Evolutionary conservation across 208 protist genomes (phyloP).

Genomic region (Trypanosoma cruzi): DNA sequence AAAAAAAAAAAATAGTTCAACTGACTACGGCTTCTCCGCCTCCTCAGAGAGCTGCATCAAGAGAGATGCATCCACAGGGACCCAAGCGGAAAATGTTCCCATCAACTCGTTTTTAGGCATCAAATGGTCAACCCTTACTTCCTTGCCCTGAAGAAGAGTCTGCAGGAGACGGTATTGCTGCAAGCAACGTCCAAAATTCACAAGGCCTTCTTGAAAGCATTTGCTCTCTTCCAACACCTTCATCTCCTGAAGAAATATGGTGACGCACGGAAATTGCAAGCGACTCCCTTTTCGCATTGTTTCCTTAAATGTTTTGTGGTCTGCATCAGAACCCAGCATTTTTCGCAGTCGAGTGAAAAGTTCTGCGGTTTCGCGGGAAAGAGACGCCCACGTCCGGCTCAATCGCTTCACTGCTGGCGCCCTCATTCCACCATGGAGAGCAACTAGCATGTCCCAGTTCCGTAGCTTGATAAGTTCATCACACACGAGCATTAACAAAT

Average conservation of each 20-base stretch:
- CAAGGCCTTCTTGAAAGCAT: constrained; percentile 14
- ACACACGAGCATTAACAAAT: constrained; percentile 23
- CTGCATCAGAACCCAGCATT: constrained; percentile 15
- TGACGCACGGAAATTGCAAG: constrained; percentile 23
- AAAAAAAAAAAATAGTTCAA: constrained; percentile 17
- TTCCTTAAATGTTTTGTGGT: constrained; percentile 18
- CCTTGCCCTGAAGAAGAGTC: constrained; percentile 17
- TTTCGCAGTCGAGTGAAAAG: constrained; percentile 12
- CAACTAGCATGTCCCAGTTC: constrained; percentile 43
- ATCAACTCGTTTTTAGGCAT: constrained; percentile 12
- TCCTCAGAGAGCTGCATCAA: constrained; percentile 21
- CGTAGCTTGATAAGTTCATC: constrained; percentile 28
- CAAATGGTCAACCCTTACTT: constrained; percentile 2
- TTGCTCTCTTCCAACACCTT: constrained; percentile 8
- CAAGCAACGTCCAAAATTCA: constrained; percentile 26
- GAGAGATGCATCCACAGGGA: constrained; percentile 9
- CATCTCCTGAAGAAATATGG: constrained; percentile 20
- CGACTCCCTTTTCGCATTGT: constrained; percentile 6
- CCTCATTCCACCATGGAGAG: constrained; percentile 30
- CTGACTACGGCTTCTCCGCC: constrained; percentile 4
- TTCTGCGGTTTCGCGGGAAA: constrained; percentile 5
- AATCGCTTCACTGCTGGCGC: constrained; percentile 23
- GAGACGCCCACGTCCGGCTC: constrained; percentile 4
- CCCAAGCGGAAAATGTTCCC: constrained; percentile 22
- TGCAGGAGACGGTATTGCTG: constrained; percentile 26